Conservation (phyloP, 176 grass and related monocot genomes). For the Oryza punctata region DNA sequence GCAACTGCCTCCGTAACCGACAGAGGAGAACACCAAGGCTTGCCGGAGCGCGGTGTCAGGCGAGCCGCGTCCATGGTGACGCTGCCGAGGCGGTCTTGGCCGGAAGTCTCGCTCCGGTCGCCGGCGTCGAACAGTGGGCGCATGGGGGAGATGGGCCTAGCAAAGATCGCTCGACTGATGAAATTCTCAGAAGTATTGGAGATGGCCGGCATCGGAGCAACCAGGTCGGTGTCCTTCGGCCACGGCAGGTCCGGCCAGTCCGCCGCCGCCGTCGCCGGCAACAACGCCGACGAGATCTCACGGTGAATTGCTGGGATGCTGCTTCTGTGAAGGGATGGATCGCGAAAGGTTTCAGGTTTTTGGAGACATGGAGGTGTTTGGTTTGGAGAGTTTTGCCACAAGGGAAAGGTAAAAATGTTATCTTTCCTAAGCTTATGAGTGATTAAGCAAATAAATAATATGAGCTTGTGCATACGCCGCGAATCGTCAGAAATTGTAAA, state of each 20-base stretch:
- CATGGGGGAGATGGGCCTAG: slow-evolving; percentile 32
- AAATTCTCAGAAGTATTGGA: slow-evolving; percentile 26
- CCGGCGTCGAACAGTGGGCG: slow-evolving; percentile 39
- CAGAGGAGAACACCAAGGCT: neutral
- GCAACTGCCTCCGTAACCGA: neutral
- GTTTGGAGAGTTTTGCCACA: slow-evolving; percentile 7
- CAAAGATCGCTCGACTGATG: slow-evolving; percentile 26
- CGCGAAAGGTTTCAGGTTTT: neutral
- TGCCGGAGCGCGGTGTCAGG: slow-evolving; percentile 24
- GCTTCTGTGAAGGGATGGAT: neutral
- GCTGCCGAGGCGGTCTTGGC: slow-evolving; percentile 30
- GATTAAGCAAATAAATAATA: neutral
- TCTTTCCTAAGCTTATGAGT: slow-evolving; percentile 18
- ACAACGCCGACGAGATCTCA: slow-evolving; percentile 3
- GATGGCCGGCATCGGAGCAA: neutral
- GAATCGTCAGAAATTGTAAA: slow-evolving; percentile 51
- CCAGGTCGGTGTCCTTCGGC: slow-evolving; percentile 30
- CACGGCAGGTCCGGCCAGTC: slow-evolving; percentile 15
- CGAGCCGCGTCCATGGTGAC: slow-evolving; percentile 42
- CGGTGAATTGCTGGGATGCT: neutral
- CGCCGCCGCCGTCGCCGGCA: neutral
- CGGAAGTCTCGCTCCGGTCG: slow-evolving; percentile 17
- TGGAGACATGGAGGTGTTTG: neutral
- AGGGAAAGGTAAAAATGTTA: slow-evolving; percentile 34
- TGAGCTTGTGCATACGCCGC: slow-evolving; percentile 37